Evolutionary conservation across 371 early-diverging fungal species (phyloP).

Genomic region (Funneliformis caledonium): DNA sequence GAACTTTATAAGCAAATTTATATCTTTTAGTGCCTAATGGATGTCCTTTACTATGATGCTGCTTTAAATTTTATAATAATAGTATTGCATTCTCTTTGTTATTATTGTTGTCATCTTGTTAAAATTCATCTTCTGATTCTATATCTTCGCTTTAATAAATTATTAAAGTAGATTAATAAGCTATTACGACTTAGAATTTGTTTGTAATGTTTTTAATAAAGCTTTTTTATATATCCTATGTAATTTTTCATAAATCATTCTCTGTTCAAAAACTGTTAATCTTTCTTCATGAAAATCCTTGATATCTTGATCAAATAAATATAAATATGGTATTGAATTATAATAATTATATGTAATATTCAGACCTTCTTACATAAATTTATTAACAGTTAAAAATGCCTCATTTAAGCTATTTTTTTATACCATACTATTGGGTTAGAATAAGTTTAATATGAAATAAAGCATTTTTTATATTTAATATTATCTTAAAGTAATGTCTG

Average conservation of each 20-base stretch:
- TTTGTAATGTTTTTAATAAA: not conserved
- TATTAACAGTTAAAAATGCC: not conserved
- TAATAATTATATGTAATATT: not conserved
- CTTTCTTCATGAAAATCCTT: not conserved
- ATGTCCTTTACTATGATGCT: not conserved
- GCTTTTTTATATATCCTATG: not conserved
- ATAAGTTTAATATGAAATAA: slow-evolving; percentile 2
- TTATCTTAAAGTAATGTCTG: not conserved
- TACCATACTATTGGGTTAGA: not conserved
- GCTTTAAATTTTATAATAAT: not conserved
- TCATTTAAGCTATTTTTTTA: not conserved
- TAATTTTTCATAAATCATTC: not conserved
- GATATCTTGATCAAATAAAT: not conserved
- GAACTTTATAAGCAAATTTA: not conserved
- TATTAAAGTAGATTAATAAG: not conserved
- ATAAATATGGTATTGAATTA: not conserved
- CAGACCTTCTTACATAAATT: not conserved
- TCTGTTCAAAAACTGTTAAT: not conserved
- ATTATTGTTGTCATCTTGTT: not conserved
- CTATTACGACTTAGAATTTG: not conserved
- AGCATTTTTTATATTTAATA: not conserved
- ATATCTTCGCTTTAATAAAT: not conserved
- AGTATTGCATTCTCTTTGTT: not conserved
- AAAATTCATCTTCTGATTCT: no score
- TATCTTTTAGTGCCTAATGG: slow-evolving; percentile 1